Base-by-base conservation (phyloP, 345 rosid genomes). In the Garcia nutans region DNA sequence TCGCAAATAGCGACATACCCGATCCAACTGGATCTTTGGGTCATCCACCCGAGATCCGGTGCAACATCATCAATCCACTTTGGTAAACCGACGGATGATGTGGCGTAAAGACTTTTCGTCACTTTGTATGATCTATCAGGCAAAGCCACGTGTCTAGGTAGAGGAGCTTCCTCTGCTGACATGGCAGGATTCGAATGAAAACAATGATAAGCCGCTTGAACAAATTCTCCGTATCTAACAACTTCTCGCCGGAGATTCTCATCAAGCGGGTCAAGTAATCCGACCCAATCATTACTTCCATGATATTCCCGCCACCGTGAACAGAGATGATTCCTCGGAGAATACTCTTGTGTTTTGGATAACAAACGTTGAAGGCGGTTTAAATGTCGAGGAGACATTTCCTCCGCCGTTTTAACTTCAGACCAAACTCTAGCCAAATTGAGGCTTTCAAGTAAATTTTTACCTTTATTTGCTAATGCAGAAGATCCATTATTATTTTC, bases 1-100 rank as follows among this genome's bases (percentile, higher is more conserved):
- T 93, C 97, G 23, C 97, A 93, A 0, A 96, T 96, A 3, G 99
- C 99, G 6, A 96, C 97, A 76, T 87, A 96, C 4, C 99, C 99
- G 57, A 91, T 84, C 96, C 98, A 96, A 62, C 99, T 96, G 2
- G 98, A 90, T 78, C 93, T 77, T 60, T 96, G 97, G 22, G 99
- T 96, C 97, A 96, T 89, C 98, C 99, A 93, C 67, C 87, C 84
- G 8, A 93, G 90, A 80, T 93, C 89, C 3, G 98, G 98, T 0
- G 93, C 98, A 81, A 93, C 74, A 20, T 89, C 89, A 42, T 96
- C 93, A 0, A 96, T 91, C 94, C 97, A 93, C 59, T 86, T 81
- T n/a, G 98, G 99, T 23, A 96, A 60, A 0, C 93, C 87, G 31
- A 96, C 87, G 0, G 99, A 90, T 37, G 99, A 87, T 8, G 98